Base-by-base conservation (phyloP, 768 basidiomycete species). In the Pisolithus orientalis region DNA sequence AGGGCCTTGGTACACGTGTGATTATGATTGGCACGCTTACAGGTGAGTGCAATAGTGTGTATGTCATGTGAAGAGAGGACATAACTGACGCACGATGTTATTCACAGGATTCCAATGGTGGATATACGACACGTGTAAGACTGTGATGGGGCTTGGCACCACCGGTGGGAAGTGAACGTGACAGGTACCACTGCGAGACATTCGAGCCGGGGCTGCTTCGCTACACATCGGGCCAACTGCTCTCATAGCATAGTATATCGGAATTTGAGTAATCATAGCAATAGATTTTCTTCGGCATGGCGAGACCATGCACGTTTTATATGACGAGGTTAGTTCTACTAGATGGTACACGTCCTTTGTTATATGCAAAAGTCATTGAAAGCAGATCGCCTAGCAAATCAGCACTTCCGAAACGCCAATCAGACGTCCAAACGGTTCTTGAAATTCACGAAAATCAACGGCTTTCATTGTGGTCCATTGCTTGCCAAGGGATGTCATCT, bases 1-100 rank as follows among this genome's bases (percentile, higher is more conserved):
- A 89, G 75, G 91, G 90, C 73, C 84, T 94, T 61, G 86, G 87
- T 50, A 89, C 89, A 32, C 79, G 89, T 76, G 85, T 93, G 52
- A 59, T 91, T 69, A 90, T 90, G 89, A 90, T 92, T 61, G 84
- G 82, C 64, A 77, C 75, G 32, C 58, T 77, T 58, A 77, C 76
- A 52, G 74, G 73, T 71, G 51, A 62, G 70, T 55, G 1, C 27
- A 1, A 9, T 11, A 7, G n/a, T 48, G 11, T 39, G 17, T 11
- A 34, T 34, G 1, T 13, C 5, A 4, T 34, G 11, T 34, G 11
- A 13, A 34, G 34, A 34, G 34, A 34, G 13, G 34, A 34, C 14
- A 13, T 32, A 13, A 14, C 34, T 34, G 32, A 34, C 13, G 32
- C 5, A 11, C 32, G 5, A 11, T 34, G 34, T 43, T 43, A 13